phyloP scores from a whole-genome alignment of 169 alveolate genomes.

The Plasmodium knowlesi region DNA sequence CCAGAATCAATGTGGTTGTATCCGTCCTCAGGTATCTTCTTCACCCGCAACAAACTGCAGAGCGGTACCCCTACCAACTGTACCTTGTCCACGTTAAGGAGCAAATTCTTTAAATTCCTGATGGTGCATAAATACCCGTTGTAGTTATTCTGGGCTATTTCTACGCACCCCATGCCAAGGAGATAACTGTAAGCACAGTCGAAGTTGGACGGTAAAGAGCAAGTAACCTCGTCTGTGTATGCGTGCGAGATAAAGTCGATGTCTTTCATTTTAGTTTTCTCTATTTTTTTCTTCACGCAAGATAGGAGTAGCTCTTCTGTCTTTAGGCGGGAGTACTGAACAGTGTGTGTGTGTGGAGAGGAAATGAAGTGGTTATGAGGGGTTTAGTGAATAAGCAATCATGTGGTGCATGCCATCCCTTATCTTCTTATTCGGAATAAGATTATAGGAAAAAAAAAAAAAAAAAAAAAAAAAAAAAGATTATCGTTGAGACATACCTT shows the following conservation, averaged over 20 bases:
- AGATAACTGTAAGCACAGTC: constrained; percentile 96
- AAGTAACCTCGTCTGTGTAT: constrained; percentile 92
- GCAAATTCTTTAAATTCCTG: constrained; percentile 83
- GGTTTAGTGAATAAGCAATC: neutral
- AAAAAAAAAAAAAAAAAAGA: no score
- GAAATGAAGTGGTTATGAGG: neutral
- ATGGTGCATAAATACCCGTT: constrained; percentile 93
- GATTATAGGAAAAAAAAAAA: no score
- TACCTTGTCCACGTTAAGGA: constrained; percentile 4
- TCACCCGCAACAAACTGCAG: neutral
- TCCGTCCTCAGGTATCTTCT: neutral
- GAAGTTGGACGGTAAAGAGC: constrained; percentile 95
- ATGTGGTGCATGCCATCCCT: neutral
- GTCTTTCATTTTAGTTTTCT: neutral
- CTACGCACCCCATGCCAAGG: constrained; percentile 93
- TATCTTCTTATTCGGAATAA: neutral
- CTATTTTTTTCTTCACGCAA: constrained; percentile 21
- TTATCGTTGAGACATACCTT: constrained; percentile 78
- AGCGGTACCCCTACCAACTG: constrained; percentile 32
- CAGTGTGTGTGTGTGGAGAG: neutral
- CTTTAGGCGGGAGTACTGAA: constrained; percentile 14
- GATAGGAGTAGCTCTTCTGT: constrained; percentile 19
- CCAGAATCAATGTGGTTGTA: neutral
- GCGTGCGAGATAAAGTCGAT: constrained; percentile 1
- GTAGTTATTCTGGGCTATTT: constrained; percentile 85